A percentile compares a stretch with the other conserved stretches of the same genome.
Evolutionary conservation across 163 green algal genomes (phyloP).

Genomic region (Scenedesmus sp.): DNA sequence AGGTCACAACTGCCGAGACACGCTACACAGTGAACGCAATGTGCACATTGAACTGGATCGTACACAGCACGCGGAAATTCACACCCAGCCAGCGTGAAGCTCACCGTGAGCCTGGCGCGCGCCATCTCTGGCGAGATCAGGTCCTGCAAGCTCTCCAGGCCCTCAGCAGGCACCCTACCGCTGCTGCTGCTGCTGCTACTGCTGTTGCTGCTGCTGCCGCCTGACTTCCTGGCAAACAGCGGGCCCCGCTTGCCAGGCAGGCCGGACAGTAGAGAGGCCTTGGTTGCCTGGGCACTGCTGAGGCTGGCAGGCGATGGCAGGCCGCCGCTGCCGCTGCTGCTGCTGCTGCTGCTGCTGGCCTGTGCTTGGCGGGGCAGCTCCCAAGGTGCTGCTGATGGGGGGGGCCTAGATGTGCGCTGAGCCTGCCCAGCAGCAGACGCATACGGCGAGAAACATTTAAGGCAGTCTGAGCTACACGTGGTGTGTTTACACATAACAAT

Average conservation of each 20-base stretch:
- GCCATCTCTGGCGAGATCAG: constrained; percentile 41
- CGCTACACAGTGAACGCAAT: too few species aligned
- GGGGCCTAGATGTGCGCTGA: not conserved
- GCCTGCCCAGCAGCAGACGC: not conserved
- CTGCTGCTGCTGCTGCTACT: constrained; percentile 34
- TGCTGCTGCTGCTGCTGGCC: constrained; percentile 12
- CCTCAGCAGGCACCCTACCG: not conserved
- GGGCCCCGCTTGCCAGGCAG: constrained; percentile 39
- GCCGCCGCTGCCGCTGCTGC: constrained; percentile 34
- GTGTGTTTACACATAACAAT: too few species aligned
- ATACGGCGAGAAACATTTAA: too few species aligned
- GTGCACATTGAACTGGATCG: not conserved
- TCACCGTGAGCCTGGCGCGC: constrained; percentile 22
- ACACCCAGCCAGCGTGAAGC: not conserved
- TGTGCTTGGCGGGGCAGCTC: constrained; percentile 28
- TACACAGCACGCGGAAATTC: too few species aligned
- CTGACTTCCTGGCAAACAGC: not conserved
- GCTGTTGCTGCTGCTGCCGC: not conserved
- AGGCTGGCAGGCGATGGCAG: not conserved
- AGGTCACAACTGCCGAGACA: not conserved
- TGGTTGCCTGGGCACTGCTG: not conserved
- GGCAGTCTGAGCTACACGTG: too few species aligned
- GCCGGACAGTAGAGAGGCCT: not conserved
- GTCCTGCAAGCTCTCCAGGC: constrained; percentile 33
- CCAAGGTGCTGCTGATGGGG: constrained; percentile 16